Evolutionary conservation across 768 basidiomycete species (phyloP), one percentile per base, ranked within the genome.

Genomic region (Suillus subalutaceus): DNA sequence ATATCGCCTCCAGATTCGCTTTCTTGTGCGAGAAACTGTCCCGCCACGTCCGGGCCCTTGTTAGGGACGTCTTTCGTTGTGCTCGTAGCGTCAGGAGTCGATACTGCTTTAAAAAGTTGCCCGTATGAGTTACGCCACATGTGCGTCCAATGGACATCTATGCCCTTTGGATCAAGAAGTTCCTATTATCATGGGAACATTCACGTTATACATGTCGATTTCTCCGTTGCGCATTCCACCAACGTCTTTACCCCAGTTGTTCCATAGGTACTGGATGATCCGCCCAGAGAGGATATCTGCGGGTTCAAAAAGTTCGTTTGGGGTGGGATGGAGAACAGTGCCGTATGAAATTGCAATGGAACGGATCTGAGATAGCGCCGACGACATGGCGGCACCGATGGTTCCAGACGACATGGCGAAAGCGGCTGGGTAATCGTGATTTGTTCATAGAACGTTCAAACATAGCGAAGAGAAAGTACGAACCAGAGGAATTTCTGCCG

Each of bases 401-500:
- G 96, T 98, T 2, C 96, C 96, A 37, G 93, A 96, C 1, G 94
- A 95, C 52, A 98, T 83, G 3, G 91, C 85, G 75, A 96, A 94
- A 1, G 95, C 95, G 44, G 93, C 92, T 89, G 73, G 52, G 26
- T 40, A 52, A 18, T 26, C 64, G 20, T 32, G 46, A 60, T 67
- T 58, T 70, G 71, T 56, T 61, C 4, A 8, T 18, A 23, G 40
- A 2, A 1, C 15, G 37, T 37, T 61, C 62, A 65, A 41, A n/a
- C n/a, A 16, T 12, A 38, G 6, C 13, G 50, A 32, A 60, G 50
- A 50, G 32, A 7, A 23, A 37, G 58, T 59, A 76, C 85, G 62
- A 70, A 90, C 93, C 81, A 66, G 93, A 93, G 18, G 90, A 91
- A 73, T 96, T 96, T 52, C 93, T 85, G 37, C 94, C 94, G 56